A percentile compares a stretch with the other conserved stretches of the same genome.
Evolutionary conservation across 2,329 filamentous ascomycete genomes (phyloP).

Genomic region (Falciphora oryzae): DNA sequence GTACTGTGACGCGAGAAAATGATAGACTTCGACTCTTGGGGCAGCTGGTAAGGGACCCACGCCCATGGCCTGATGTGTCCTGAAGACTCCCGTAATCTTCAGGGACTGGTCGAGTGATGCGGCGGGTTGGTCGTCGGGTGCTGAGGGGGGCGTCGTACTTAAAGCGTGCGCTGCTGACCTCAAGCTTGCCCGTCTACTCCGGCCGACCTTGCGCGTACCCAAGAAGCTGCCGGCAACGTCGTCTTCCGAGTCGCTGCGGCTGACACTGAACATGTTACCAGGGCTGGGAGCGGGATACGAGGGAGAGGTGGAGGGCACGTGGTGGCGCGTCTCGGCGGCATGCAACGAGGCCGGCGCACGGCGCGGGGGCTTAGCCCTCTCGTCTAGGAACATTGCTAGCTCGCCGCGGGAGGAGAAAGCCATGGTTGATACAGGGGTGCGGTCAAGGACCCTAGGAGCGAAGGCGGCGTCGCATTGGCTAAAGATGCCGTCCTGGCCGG

Average conservation of each 20-base stretch:
- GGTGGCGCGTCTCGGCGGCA: slow-evolving; percentile 8
- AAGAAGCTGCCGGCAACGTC: slow-evolving; percentile 57
- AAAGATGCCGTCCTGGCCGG: slow-evolving; percentile 55
- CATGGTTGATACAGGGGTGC: slow-evolving; percentile 55
- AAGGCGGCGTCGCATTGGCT: slow-evolving; percentile 61
- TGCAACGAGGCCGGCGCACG: slow-evolving; percentile 25
- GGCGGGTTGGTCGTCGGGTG: slow-evolving; percentile 33
- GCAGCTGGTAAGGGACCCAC: slow-evolving; percentile 51
- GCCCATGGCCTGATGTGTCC: slow-evolving; percentile 57
- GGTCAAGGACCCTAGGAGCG: slow-evolving; percentile 57
- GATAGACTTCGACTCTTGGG: slow-evolving; percentile 44
- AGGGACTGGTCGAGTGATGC: slow-evolving; percentile 54
- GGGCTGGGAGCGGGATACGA: slow-evolving; percentile 41
- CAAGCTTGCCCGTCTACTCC: slow-evolving; percentile 36
- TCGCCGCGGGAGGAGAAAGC: slow-evolving; percentile 56
- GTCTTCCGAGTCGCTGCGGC: slow-evolving; percentile 60
- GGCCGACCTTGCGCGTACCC: slow-evolving; percentile 34
- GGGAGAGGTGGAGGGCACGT: slow-evolving; percentile 18
- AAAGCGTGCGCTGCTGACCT: slow-evolving; percentile 35
- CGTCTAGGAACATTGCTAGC: slow-evolving; percentile 56
- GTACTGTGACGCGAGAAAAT: slow-evolving; percentile 51
- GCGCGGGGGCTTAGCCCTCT: slow-evolving; percentile 42
- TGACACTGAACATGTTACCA: slow-evolving; percentile 44
- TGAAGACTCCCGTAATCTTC: slow-evolving; percentile 50
- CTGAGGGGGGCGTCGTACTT: slow-evolving; percentile 50